Base-by-base conservation (phyloP, 305 asterid species). In the Fraxinus xanthoxyloides region DNA sequence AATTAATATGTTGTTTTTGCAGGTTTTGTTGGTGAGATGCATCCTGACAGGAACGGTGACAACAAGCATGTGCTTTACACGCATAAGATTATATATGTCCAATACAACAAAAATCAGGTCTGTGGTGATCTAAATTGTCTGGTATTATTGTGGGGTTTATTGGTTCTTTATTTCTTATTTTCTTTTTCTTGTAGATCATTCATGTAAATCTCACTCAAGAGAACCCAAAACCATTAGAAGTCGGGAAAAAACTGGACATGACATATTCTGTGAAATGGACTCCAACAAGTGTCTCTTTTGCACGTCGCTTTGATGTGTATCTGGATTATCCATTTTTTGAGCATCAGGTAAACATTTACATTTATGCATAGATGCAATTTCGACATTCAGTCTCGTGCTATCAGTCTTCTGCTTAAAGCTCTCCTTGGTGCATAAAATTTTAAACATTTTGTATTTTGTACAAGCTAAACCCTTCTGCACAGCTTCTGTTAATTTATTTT, bases 251-350 rank as follows among this genome's bases (percentile, higher is more conserved):
- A 75, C 81, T 88, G 85, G 88, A 87, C 75, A 51, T 91, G 92
- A 90, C 92, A n/a, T 91, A 91, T 83, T 90, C 95, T 79, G 95
- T 91, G 19, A 89, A 85, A 78, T 91, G 93, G 93, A 76, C 76
- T 46, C 81, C 78, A 54, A 91, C 93, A 51, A 84, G 87, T 82
- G 85, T 89, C 80, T 84, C 88, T 67, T 91, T 90, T 89, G 93
- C 91, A 23, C 93, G 82, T 56, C 92, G 95, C 28, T 91, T 91
- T 85, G 95, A 91, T 83, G 91, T 91, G 46, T 91, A 91, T 84
- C 84, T 91, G 84, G 95, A 91, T 78, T 91, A 91, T 78, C 95
- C 93, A 4, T 91, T 91, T 85, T 91, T 91, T 82, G 95, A 91
- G 84, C 95, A 91, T 84, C 95, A 91, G 95, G 95, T 91, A 80